Evolutionary conservation across 2,329 filamentous ascomycete genomes (phyloP).

Genomic region (Endoconidiophora polonica): DNA sequence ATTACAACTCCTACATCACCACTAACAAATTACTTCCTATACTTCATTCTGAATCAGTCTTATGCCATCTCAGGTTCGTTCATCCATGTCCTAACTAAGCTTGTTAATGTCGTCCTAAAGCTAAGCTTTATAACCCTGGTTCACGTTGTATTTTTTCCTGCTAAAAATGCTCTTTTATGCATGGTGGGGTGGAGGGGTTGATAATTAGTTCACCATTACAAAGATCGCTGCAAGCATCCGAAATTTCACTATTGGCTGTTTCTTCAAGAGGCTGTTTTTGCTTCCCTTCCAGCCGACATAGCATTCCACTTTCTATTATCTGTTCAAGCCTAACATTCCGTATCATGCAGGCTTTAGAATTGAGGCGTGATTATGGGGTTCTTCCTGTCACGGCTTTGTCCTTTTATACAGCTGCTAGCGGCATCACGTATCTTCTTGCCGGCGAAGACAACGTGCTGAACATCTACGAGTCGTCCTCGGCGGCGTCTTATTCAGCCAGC

Average conservation of each 20-base stretch:
- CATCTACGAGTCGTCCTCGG: constrained; percentile 24
- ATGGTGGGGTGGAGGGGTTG: neutral
- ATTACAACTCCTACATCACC: too few relatives aligned
- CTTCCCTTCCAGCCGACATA: neutral
- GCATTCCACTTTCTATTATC: neutral
- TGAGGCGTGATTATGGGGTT: constrained; percentile 12
- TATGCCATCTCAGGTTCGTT: neutral
- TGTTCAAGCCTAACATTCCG: neutral
- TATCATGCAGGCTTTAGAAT: neutral
- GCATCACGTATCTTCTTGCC: constrained; percentile 31
- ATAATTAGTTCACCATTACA: neutral
- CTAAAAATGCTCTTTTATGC: neutral
- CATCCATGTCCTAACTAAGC: neutral
- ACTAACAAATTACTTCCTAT: too few relatives aligned
- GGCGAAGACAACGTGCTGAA: constrained; percentile 44
- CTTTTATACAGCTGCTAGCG: constrained; percentile 26
- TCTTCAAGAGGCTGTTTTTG: neutral
- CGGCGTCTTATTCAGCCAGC: constrained; percentile 13
- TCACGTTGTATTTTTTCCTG: neutral
- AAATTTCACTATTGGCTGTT: too few relatives aligned
- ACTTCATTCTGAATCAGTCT: neutral
- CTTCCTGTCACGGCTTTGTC: constrained; percentile 44
- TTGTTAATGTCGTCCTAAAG: too few relatives aligned
- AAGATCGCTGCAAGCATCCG: too few relatives aligned
- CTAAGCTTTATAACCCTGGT: too few relatives aligned